These are phyloP conservation scores for Hortaea werneckii DNA, from an alignment of 2,329 filamentous ascomycete species.

Conservation along the genomic window DNA sequence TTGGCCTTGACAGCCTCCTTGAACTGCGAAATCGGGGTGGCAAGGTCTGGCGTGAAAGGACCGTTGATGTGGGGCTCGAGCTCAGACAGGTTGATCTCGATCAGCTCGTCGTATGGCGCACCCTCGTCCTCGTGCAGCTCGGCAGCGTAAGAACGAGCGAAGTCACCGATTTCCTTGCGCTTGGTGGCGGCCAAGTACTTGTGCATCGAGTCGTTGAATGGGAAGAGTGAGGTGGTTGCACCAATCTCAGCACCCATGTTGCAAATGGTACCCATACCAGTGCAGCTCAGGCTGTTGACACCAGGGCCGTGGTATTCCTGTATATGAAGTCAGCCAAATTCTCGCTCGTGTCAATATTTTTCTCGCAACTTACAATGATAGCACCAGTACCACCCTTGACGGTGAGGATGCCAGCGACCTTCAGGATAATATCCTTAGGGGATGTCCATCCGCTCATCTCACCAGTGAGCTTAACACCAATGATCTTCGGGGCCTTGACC, in stretches of 20 bases:
- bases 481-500: constrained; percentile 92
- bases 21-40: constrained; percentile 96
- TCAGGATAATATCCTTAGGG: constrained; percentile 94
- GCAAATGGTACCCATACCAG: constrained; percentile 78
- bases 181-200: constrained; percentile 90
- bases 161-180: constrained; percentile 82
- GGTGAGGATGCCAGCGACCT: constrained; percentile 91
- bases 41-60: constrained; percentile 95
- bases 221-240: constrained; percentile 89
- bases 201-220: constrained; percentile 97
- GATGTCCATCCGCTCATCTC: constrained; percentile 81
- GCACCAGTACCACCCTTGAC: constrained; percentile 96
- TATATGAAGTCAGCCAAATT: constrained; percentile 1
- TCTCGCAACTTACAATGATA: constrained; percentile 53
- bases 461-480: constrained; percentile 92
- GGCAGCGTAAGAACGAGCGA: constrained; percentile 70
- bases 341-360: not conserved
- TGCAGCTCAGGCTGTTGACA: constrained; percentile 62
- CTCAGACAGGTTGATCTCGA: constrained; percentile 90
- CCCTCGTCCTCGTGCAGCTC: constrained; percentile 82
- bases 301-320: constrained; percentile 48
- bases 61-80: constrained; percentile 98
- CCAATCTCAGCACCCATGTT: constrained; percentile 57
- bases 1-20: constrained; percentile 88
- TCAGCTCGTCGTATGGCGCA: constrained; percentile 88